Evolutionary conservation across 176 grass and related monocot species (phyloP), one percentile per base, ranked within the genome.

Genomic region (Musa acuminata): DNA sequence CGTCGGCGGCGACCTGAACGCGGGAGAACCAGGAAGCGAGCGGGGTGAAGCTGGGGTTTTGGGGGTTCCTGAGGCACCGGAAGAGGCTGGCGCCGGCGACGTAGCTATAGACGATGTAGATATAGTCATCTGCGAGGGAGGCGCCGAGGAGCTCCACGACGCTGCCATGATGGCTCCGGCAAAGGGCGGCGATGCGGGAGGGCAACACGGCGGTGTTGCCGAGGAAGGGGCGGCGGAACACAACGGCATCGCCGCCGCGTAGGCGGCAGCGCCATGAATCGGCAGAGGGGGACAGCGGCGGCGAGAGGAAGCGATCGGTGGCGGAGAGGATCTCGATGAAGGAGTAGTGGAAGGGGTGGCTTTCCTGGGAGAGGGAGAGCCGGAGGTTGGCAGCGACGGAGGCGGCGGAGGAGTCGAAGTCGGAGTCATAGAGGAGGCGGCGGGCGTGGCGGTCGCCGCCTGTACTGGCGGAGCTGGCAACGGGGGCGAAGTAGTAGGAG

Each of bases 21-120:
- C 71, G 51, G 11, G 71, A 55, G 5, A 73, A 22, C 71, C 71
- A 73, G 71, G 71, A 54, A 22, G 71, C 11, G 13, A 73, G 71
- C 1, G 52, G 22, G 52, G 71, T 26, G 13, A 73, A 73, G 22
- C 71, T 73, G 8, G 71, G 71, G 22, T 73, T 73, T 27, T 52
- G 11, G 13, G 71, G 51, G 71, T 73, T 73, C 23, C 71, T 53
- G 21, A 73, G 71, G 51, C 71, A 73, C 21, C 8, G 11, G 71
- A 17, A 20, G 71, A 73, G 71, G 52, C 20, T 16, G 5, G 71
- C 13, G 1, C 71, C 71, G 4, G 22, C 13, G 52, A 73, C 71
- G 52, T 53, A 55, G 13, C 13, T 7, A 51, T 73, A 73, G 23
- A 73, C 71, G 52, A 73, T 11, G 52, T 73, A 73, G 51, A 73